phyloP scores from a whole-genome alignment of 768 basidiomycete species.

The Calocybe cyanea region DNA sequence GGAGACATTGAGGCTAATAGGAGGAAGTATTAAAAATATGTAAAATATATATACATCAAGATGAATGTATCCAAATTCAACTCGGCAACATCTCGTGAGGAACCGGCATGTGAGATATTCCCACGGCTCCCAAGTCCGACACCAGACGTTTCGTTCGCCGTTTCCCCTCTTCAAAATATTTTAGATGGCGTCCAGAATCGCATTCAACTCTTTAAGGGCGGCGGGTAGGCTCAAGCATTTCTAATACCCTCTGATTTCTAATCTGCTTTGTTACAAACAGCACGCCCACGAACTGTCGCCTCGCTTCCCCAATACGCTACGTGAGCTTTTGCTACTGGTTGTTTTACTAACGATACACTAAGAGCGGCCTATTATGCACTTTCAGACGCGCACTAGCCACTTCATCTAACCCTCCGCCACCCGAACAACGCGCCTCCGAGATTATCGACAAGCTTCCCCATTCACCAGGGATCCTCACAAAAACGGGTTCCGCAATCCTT shows the following conservation, averaged over 20 bases:
- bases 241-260: too few species aligned
- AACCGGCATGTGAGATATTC: slow-evolving; percentile 31
- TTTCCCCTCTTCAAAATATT: slow-evolving; percentile 21
- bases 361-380: slow-evolving; percentile 8
- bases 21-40: too few species aligned
- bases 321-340: slow-evolving; percentile 32
- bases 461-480: slow-evolving; percentile 86
- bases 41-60: too few species aligned
- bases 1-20: too few species aligned
- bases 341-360: slow-evolving; percentile 3
- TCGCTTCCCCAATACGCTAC: slow-evolving; percentile 38
- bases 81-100: too few species aligned
- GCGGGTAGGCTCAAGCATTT: slow-evolving; percentile 50
- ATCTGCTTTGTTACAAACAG: slow-evolving; percentile 23
- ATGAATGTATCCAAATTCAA: too few species aligned
- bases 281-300: slow-evolving; percentile 52
- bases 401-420: slow-evolving; percentile 60
- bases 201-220: slow-evolving; percentile 58
- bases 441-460: slow-evolving; percentile 86
- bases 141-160: slow-evolving; percentile 26
- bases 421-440: slow-evolving; percentile 83
- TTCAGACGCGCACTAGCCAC: slow-evolving; percentile 63
- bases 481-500: slow-evolving; percentile 89
- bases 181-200: slow-evolving; percentile 70
- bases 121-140: slow-evolving; percentile 28